Evolutionary conservation across 2,329 filamentous ascomycete species (phyloP), one percentile per base, ranked within the genome.

Genomic region (Berkeleyomyces rouxiae): DNA sequence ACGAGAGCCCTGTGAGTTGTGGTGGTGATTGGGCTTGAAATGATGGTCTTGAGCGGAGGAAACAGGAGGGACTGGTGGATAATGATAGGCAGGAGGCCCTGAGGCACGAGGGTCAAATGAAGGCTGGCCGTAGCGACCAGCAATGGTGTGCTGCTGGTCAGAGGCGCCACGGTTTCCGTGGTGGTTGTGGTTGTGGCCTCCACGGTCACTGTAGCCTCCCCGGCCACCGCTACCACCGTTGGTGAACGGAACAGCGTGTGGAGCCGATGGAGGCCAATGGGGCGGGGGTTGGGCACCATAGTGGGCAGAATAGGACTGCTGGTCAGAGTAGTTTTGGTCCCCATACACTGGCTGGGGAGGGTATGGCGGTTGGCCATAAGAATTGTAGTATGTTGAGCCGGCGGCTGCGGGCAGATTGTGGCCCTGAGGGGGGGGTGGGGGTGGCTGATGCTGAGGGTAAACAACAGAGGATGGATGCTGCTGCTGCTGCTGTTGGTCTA

Each of bases 121-220:
- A 46, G 57, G 57, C 46, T 64, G 63, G 39, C 59, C 63, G 42
- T 53, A 59, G 43, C 63, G 63, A 7, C 63, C 47, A 13, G 49
- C 51, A 42, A 63, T 55, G 47, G 59, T 44, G 16, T 64, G 59
- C 53, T 64, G 63, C 46, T 62, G 63, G 36, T 64, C 63, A 58
- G 59, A 46, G 46, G 59, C 40, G 59, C 57, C 57, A 16, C 59
- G 51, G n/a, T 55, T 55, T 13, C 51, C 36, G 33, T 55, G 33
- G 7, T 55, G 51, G 51, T 11, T 36, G 9, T 53, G 49, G 49
- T 13, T 42, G 63, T 71, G 70, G 66, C 70, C 71, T 66, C 74
- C 75, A 66, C 77, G 76, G 67, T 77, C 77, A 72, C 71, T 74
- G 68, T 75, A 78, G 46, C 73, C 75, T 57, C 76, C 76, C 16